Conservation (phyloP, 1,284 basidiomycete genomes). For the Apiotrichum sp. region DNA sequence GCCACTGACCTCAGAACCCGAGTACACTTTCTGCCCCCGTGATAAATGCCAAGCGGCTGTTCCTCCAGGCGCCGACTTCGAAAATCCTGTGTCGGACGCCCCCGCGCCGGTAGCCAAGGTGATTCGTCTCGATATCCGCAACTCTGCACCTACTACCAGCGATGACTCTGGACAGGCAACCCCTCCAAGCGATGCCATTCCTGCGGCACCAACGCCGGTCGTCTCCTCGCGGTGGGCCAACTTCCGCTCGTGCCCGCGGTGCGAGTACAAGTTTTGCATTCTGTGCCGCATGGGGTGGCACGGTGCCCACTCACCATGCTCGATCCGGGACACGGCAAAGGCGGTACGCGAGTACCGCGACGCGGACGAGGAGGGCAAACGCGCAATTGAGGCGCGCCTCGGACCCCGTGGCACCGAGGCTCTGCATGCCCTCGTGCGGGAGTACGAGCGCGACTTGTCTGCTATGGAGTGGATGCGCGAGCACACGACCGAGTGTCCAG, state of each 20-base stretch:
- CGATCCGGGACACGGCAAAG: not conserved
- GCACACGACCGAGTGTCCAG: conserved; percentile 37
- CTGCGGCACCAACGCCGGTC: not conserved
- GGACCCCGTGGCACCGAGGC: conserved; percentile 2
- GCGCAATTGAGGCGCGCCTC: conserved; percentile 1
- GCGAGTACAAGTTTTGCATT: conserved; percentile 37
- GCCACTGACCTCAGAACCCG: conserved; percentile 27
- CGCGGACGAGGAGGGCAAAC: conserved; percentile 21
- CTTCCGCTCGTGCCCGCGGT: conserved; percentile 34
- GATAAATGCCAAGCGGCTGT: conserved; percentile 43
- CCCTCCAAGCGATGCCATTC: not conserved
- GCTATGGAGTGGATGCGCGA: conserved; percentile 33
- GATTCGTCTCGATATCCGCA: not conserved
- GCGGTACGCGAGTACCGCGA: conserved; percentile 39
- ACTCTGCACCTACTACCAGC: too few species aligned
- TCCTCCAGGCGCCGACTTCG: conserved; percentile 23
- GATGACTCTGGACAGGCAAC: not conserved
- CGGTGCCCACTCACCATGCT: conserved; percentile 40
- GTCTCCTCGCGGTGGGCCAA: conserved; percentile 22
- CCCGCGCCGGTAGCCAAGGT: not conserved
- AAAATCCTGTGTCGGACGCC: not conserved
- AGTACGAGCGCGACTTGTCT: conserved; percentile 5
- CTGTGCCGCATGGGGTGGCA: conserved; percentile 42
- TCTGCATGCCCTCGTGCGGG: conserved; percentile 6
- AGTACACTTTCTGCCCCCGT: conserved; percentile 41